phyloP scores from a whole-genome alignment of 805 yeast species.

The Nakazawaea pomicola region DNA sequence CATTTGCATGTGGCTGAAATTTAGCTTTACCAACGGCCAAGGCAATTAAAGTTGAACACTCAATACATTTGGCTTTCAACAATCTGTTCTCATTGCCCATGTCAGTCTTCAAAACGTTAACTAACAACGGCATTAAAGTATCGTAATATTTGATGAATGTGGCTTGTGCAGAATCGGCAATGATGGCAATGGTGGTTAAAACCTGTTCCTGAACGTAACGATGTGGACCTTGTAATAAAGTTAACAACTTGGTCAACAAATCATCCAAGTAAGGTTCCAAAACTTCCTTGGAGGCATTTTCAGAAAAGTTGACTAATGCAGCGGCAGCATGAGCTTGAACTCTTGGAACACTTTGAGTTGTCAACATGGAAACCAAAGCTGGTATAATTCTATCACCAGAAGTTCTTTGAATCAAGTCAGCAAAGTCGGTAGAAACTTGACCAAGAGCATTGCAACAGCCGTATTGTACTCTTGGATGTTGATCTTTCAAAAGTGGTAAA shows the following conservation, averaged over 20 bases:
- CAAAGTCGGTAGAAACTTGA: constrained; percentile 95
- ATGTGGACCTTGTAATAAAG: constrained; percentile 77
- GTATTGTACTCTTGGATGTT: constrained; percentile 92
- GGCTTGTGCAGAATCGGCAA: constrained; percentile 92
- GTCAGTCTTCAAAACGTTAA: constrained; percentile 71
- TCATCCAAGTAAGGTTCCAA: constrained; percentile 91
- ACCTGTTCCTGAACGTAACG: constrained; percentile 97
- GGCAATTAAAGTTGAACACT: constrained; percentile 92
- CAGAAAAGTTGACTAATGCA: constrained; percentile 92
- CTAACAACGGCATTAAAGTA: constrained; percentile 79
- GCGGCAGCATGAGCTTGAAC: constrained; percentile 99
- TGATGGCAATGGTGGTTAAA: constrained; percentile 90
- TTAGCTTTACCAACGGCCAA: constrained; percentile 92
- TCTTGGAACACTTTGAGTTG: constrained; percentile 70
- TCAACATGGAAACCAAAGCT: constrained; percentile 77
- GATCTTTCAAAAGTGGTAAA: constrained; percentile 77
- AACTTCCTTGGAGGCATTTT: constrained; percentile 81
- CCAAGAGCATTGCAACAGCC: constrained; percentile 97
- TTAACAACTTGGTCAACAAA: constrained; percentile 67
- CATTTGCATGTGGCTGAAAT: constrained; percentile 69
- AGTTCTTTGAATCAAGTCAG: constrained; percentile 79
- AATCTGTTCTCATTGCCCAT: constrained; percentile 73
- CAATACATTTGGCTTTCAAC: constrained; percentile 89
- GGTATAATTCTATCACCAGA: constrained; percentile 80
- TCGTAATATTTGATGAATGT: constrained; percentile 90